phyloP scores from a whole-genome alignment of 805 yeast species.

The Hanseniaspora nectarophila region DNA sequence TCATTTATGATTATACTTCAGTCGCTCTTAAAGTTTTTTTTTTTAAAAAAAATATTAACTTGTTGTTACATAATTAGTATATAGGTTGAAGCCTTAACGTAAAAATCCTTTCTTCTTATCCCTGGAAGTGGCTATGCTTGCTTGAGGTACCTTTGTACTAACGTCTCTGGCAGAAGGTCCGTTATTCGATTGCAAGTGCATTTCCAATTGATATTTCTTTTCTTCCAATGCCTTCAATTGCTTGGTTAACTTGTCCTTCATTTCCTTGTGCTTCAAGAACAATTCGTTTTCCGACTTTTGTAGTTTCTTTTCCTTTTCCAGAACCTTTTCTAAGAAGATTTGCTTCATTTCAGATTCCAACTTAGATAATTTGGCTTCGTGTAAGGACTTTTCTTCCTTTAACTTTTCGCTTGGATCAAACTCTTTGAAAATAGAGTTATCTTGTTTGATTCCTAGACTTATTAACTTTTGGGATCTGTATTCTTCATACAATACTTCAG shows the following conservation, averaged over 20 bases:
- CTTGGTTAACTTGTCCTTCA: constrained; percentile 84
- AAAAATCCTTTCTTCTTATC: constrained; percentile 72
- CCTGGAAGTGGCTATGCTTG: constrained; percentile 36
- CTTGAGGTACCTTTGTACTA: constrained; percentile 30
- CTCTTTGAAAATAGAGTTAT: constrained; percentile 82
- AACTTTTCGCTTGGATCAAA: constrained; percentile 86
- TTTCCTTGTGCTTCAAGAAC: constrained; percentile 88
- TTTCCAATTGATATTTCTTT: constrained; percentile 68
- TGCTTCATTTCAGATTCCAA: constrained; percentile 94
- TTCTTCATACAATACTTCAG: constrained; percentile 65
- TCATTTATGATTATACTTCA: no score
- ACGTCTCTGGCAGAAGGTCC: constrained; percentile 34
- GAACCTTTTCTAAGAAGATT: constrained; percentile 90
- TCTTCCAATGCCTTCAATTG: constrained; percentile 86
- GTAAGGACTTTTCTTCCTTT: constrained; percentile 85
- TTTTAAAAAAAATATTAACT: not conserved
- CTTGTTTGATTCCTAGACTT: constrained; percentile 82
- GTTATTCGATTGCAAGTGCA: constrained; percentile 24
- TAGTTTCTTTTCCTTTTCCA: constrained; percentile 92
- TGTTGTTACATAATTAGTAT: not conserved
- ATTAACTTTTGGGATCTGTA: constrained; percentile 76
- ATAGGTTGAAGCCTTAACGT: constrained; percentile 39
- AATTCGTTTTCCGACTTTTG: constrained; percentile 95
- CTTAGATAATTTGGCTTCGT: constrained; percentile 85
- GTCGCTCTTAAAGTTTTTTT: no score